Base-by-base conservation (phyloP, 345 rosid genomes). In the Dipteronia sinensis region DNA sequence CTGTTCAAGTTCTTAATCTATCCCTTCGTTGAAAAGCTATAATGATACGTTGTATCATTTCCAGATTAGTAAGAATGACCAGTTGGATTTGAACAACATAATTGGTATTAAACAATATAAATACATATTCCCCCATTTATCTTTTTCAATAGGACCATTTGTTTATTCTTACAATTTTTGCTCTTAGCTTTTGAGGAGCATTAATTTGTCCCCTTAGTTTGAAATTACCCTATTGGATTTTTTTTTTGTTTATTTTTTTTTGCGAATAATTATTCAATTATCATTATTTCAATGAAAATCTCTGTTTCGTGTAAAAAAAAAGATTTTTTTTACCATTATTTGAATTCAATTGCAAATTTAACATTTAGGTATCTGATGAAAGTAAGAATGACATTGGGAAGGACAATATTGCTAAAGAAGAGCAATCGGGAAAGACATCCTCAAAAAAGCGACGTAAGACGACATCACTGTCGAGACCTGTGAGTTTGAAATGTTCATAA, bases 401-500 rank as follows among this genome's bases (percentile, higher is more conserved):
- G 84, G 94, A 89, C 83, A 90, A 83, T 82, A n/a, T 67, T 79
- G 78, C 79, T 77, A 86, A 81, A 76, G 89, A 83, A 82, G 92
- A 82, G 76, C 85, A 85, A 76, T 76, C 82, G 42, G 81, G 87
- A 74, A 92, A 78, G 80, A 73, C 65, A 78, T 87, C 89, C 71
- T 83, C 87, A 56, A 95, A 87, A 82, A 93, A 87, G 84, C 82
- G 89, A 59, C 87, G 66, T 38, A 90, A 87, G 87, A 79, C 88
- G 56, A 78, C 83, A 67, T 86, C 98, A 53, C 74, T 96, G 23
- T 86, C 88, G 77, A 88, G 99, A 88, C 99, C 99, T 68, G 95
- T 96, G 75, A 88, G 95, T 81, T 83, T 77, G 67, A 72, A 44
- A 75, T 77, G 44, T 70, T 84, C 83, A 76, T 81, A 23, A 44